Percentiles rank a stretch among this genome's conserved stretches.
phyloP scores from a whole-genome alignment of 2,329 filamentous ascomycete genomes.

The Neopestalotiopsis sp. region DNA sequence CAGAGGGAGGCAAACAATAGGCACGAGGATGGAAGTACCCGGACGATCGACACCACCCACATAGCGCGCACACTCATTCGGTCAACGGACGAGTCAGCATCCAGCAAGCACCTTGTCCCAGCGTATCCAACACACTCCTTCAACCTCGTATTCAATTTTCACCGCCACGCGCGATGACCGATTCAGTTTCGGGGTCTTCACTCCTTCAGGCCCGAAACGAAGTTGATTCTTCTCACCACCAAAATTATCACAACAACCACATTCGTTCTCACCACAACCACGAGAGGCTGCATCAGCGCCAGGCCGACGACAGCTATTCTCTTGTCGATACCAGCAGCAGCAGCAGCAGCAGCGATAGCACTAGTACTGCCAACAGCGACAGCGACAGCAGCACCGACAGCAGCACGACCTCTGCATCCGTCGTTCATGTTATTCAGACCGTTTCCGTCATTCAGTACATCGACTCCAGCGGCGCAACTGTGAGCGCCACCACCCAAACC shows the following conservation, averaged over 20 bases:
- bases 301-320: constrained; percentile 4
- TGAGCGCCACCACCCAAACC: constrained; percentile 48
- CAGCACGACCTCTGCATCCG: constrained; percentile 22
- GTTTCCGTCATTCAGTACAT: constrained; percentile 59
- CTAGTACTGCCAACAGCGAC: constrained; percentile 18
- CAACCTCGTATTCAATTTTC: constrained; percentile 40
- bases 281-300: constrained; percentile 18
- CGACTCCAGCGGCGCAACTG: constrained; percentile 50
- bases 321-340: not conserved
- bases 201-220: constrained; percentile 51
- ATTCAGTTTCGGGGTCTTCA: constrained; percentile 51
- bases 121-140: constrained; percentile 29
- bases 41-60: constrained; percentile 20
- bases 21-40: constrained; percentile 17
- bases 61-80: constrained; percentile 19
- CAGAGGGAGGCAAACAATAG: not conserved
- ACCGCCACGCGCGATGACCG: constrained; percentile 51
- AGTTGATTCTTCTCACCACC: constrained; percentile 31
- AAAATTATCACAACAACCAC: constrained; percentile 37
- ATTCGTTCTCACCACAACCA: constrained; percentile 31
- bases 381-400: constrained; percentile 16
- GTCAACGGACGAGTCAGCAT: constrained; percentile 26
- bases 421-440: constrained; percentile 57
- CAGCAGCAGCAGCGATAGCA: constrained; percentile 10
- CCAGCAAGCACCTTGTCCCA: constrained; percentile 22